Base-by-base conservation (phyloP, 495 filamentous ascomycete genomes). In the Parachaetomium inaequale region DNA sequence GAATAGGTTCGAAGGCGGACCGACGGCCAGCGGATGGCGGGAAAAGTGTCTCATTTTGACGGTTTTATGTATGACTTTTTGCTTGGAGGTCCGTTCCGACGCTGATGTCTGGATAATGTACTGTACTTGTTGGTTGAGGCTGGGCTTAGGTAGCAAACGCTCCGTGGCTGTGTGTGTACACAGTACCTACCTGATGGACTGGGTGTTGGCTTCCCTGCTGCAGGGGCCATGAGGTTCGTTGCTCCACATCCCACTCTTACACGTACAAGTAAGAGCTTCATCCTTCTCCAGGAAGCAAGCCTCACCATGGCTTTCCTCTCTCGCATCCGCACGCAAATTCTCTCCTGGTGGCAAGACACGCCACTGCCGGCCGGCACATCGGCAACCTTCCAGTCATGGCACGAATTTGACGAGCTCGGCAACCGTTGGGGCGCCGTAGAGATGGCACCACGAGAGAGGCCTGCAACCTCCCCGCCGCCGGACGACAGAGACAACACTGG, bases 61-160 rank as follows among this genome's bases (percentile, higher is more conserved):
- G n/a, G 19, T 36, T 53, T 34, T 15, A 36, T 36, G 29, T 53
- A 34, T 53, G 50, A 23, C 50, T 53, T 49, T 12, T 21, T 36
- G 14, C 3, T 3, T 21, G 29, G 32, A 4, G 50, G 14, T 34
- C 17, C 5, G 11, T 29, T 23, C 17, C 28, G 31, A 25, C 29
- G 10, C n/a, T 25, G 17, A 55, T 55, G 52, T 31, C 52, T 40
- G 52, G 52, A 55, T 55, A 55, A 55, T 42, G 52, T 40, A 28
- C 15, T 40, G 52, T 40, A 28, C 6, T 40, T 21, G 3, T 34
- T 32, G 5, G 26, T 31, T 8, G n/a, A 28, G 29, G 26, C n/a
- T 19, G n/a, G n/a, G n/a, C n/a, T n/a, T n/a, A n/a, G 50, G 5
- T 34, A 53, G 28, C 19, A 32, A 53, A 36, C 29, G 50, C 50